A percentile compares a stretch with the other conserved stretches of the same genome.
Evolutionary conservation across 306 rosid genomes (phyloP).

Genomic region (Gastrolobium bilobum): DNA sequence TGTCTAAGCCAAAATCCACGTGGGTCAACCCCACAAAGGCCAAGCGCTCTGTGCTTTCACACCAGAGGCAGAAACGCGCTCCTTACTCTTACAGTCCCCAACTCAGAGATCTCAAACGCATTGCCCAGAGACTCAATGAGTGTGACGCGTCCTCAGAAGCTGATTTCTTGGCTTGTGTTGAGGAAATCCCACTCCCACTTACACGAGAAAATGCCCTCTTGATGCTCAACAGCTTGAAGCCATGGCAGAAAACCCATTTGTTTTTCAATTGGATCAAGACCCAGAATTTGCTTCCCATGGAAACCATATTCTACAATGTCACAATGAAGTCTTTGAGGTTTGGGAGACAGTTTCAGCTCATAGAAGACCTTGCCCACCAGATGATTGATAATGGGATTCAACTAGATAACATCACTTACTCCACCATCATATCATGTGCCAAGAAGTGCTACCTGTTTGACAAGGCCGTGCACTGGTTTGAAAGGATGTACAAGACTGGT

Average conservation of each 20-base stretch:
- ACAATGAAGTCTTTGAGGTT: conserved; percentile 93
- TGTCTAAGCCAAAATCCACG: conserved; percentile 80
- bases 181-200: conserved; percentile 73
- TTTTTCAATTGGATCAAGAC: conserved; percentile 85
- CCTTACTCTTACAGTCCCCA: conserved; percentile 69
- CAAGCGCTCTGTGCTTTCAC: conserved; percentile 71
- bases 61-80: conserved; percentile 75
- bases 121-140: conserved; percentile 72
- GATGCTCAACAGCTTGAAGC: conserved; percentile 85
- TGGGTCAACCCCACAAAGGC: conserved; percentile 94
- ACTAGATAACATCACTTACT: conserved; percentile 88
- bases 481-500: conserved; percentile 92
- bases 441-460: conserved; percentile 71
- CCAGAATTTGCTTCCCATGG: conserved; percentile 79
- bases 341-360: conserved; percentile 85
- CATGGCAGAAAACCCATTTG: conserved; percentile 78
- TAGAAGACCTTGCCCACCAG: conserved; percentile 88
- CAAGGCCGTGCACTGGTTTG: conserved; percentile 95
- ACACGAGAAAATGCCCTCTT: conserved; percentile 76
- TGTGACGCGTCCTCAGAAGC: conserved; percentile 60
- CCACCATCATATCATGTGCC: conserved; percentile 88
- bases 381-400: conserved; percentile 71
- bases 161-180: conserved; percentile 65
- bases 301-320: conserved; percentile 93
- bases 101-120: conserved; percentile 63